Conservation (phyloP, 1,284 basidiomycete genomes). For the Pisolithus thermaeus region DNA sequence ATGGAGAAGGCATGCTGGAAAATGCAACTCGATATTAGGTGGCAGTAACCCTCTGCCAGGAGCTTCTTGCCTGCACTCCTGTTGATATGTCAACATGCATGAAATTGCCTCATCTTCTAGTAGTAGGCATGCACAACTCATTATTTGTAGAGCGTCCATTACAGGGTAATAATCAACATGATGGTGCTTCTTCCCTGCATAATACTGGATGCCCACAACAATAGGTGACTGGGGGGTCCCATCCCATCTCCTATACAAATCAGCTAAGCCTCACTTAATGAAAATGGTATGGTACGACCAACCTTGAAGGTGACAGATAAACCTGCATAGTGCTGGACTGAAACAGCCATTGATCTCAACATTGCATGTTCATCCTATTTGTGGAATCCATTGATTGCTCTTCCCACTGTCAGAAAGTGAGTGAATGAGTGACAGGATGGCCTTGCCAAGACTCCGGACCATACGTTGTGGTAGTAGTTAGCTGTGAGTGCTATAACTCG, state of each 20-base stretch:
- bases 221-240: slow-evolving; percentile 94
- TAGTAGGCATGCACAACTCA: slow-evolving; percentile 92
- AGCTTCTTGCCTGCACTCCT: slow-evolving; percentile 97
- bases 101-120: slow-evolving; percentile 81
- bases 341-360: slow-evolving; percentile 68
- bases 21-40: no score
- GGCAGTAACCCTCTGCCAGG: slow-evolving; percentile 93
- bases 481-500: no score
- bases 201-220: slow-evolving; percentile 96
- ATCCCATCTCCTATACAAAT: slow-evolving; percentile 53
- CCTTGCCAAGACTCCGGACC: no score
- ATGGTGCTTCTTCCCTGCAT: slow-evolving; percentile 94
- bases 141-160: slow-evolving; percentile 98
- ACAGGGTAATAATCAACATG: slow-evolving; percentile 93
- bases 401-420: no score
- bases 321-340: slow-evolving; percentile 93
- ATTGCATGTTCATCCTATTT: slow-evolving; percentile 93
- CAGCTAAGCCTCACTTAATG: neutral
- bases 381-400: slow-evolving; percentile 73
- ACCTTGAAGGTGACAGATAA: slow-evolving; percentile 92
- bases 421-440: no score
- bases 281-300: slow-evolving; percentile 9
- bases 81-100: slow-evolving; percentile 97
- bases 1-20: no score
- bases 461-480: no score